phyloP scores from a whole-genome alignment of 2,329 filamentous ascomycete species.

The Pseudogymnoascus sp. region DNA sequence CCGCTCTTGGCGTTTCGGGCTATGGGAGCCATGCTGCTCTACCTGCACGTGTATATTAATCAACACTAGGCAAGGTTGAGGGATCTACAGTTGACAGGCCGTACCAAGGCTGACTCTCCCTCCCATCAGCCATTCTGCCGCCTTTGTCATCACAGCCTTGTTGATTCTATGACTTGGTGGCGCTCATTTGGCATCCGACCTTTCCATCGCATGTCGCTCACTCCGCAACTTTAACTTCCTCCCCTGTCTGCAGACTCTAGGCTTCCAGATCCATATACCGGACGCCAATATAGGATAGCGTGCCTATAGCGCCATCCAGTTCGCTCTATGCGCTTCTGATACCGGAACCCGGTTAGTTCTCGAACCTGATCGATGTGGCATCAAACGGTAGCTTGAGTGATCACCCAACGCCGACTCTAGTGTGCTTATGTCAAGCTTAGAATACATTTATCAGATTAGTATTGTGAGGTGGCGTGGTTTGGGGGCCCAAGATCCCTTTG shows the following conservation, averaged over 20 bases:
- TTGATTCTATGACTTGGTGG: not conserved
- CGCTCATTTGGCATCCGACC: not conserved
- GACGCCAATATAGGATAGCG: not conserved
- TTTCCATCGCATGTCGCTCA: not conserved
- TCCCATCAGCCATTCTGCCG: not conserved
- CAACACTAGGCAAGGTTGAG: not conserved
- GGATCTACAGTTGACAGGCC: not conserved
- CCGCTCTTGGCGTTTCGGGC: not conserved
- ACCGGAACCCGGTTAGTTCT: not conserved
- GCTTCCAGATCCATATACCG: not conserved
- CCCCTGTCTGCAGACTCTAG: not conserved
- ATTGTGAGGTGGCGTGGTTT: not conserved
- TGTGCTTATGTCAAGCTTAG: slow-evolving; percentile 5
- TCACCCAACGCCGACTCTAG: not conserved
- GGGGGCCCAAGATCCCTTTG: not conserved
- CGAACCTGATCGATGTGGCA: not conserved
- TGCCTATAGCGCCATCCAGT: not conserved
- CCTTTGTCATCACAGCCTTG: not conserved
- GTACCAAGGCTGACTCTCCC: not conserved
- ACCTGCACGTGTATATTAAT: not conserved
- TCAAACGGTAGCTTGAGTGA: not conserved
- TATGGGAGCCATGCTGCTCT: not conserved
- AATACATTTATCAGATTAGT: slow-evolving; percentile 1
- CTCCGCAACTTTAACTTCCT: not conserved
- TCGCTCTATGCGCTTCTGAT: not conserved